Base-by-base conservation (phyloP, 257 asterid genomes). In the Dorcoceras hygrometricum region DNA sequence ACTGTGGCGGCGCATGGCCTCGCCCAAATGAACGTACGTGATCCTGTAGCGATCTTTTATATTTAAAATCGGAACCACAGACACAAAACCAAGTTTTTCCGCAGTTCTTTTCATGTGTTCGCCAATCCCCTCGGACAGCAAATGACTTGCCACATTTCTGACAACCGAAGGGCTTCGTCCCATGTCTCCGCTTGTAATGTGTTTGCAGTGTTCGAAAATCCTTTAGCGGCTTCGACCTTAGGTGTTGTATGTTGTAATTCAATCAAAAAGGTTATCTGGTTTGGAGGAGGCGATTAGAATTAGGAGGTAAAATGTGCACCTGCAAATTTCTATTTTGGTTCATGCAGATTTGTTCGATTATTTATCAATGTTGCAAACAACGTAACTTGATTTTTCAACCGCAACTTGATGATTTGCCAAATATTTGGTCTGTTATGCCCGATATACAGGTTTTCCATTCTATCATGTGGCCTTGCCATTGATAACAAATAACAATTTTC, bases 71-170 rank as follows among this genome's bases (percentile, higher is more conserved):
- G 4, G 96, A 91, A 25, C 97, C 97, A 69, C 97, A 91, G 5
- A 83, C 80, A 69, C 97, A 91, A 60, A 88, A 88, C 96, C 97
- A 88, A 6, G 83, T 24, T 57, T 80, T 86, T 1, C 97, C 97
- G 65, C 97, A 90, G 63, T 90, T 91, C 73, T 91, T 91, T 78
- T 91, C 98, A 34, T 91, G 98, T 1, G 98, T 91, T 25, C 94
- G 86, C 98, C 98, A 91, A 54, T 91, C 98, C 4, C 98, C 98
- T n/a, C 93, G 78, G 2, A 91, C 98, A 6, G 98, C 96, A 68
- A 91, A 91, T 0, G 85, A 68, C 76, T 91, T 91, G 19, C 77
- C 80, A 66, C 98, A 89, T 28, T 91, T 91, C 0, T 86, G 77
- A 73, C 98, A 91, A 2, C 70, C 75, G 57, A 86, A 91, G 2